phyloP scores from a whole-genome alignment of 306 rosid genomes.

The Dryas alaskensis region DNA sequence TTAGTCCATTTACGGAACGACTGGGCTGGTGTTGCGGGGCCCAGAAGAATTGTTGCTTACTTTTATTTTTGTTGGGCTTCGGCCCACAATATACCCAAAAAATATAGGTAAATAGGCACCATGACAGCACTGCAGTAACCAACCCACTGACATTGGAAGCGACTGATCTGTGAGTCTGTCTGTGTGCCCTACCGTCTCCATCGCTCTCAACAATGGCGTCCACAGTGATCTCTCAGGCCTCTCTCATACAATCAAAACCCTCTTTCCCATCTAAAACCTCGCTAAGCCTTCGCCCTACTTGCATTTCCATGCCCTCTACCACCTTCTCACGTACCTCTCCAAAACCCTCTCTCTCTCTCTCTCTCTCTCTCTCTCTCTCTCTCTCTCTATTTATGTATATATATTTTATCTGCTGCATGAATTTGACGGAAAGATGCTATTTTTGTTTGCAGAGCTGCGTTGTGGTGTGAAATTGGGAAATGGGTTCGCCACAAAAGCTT shows the following conservation, averaged over 20 bases:
- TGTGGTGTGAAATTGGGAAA: constrained; percentile 29
- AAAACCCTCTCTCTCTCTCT: neutral
- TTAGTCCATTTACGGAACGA: no score
- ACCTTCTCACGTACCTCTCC: neutral
- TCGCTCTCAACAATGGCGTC: constrained; percentile 36
- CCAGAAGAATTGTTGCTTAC: no score
- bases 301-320: neutral
- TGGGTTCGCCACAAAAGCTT: constrained; percentile 48
- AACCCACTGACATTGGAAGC: no score
- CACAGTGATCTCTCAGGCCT: constrained; percentile 4
- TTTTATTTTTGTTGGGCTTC: no score
- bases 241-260: constrained; percentile 22
- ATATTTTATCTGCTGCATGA: neutral
- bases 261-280: constrained; percentile 11
- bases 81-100: no score
- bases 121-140: no score
- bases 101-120: no score
- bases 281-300: constrained; percentile 18
- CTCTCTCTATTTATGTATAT: no score
- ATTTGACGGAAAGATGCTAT: constrained; percentile 3
- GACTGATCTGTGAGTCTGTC: no score
- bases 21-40: no score
- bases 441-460: constrained; percentile 30
- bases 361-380: no score
- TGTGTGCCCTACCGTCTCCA: neutral